These are phyloP conservation scores for Wickerhamomyces sp. DNA, from an alignment of 1,139 yeast species.

Conservation along the genomic window DNA sequence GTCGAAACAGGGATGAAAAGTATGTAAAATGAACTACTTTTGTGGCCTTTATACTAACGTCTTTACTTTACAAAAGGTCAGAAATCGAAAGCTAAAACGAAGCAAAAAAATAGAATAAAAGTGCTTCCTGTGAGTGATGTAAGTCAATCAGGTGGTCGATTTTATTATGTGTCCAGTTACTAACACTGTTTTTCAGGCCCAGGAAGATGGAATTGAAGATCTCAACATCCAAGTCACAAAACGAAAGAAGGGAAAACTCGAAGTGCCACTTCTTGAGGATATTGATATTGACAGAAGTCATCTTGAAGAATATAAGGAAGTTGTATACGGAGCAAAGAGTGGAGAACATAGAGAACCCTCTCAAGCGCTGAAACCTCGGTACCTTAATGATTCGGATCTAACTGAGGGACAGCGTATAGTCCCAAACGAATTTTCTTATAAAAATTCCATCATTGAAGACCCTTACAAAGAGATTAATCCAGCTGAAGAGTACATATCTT, in stretches of 20 bases:
- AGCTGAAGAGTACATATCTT: slow-evolving; percentile 3
- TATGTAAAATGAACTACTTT: too few relatives aligned
- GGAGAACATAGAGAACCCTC: not conserved
- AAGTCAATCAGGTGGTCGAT: not conserved
- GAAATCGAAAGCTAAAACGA: too few relatives aligned
- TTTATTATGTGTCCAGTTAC: not conserved
- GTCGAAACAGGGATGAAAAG: too few relatives aligned
- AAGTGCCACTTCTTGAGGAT: slow-evolving; percentile 7
- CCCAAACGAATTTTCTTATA: not conserved
- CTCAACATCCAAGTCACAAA: slow-evolving; percentile 1
- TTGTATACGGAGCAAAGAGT: not conserved
- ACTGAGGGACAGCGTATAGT: too few relatives aligned
- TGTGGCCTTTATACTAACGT: too few relatives aligned
- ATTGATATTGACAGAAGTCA: too few relatives aligned
- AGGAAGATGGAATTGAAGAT: slow-evolving; percentile 1
- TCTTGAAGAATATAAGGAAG: not conserved
- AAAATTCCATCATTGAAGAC: not conserved
- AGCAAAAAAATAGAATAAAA: too few relatives aligned
- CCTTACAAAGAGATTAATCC: not conserved
- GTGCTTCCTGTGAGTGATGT: too few relatives aligned
- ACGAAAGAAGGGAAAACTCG: slow-evolving; percentile 1
- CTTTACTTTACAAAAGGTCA: too few relatives aligned
- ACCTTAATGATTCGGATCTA: not conserved
- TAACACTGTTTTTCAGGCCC: not conserved
- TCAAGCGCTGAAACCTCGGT: not conserved